Conservation (phyloP, 2,329 filamentous ascomycete genomes). For the Diplodia mutila region DNA sequence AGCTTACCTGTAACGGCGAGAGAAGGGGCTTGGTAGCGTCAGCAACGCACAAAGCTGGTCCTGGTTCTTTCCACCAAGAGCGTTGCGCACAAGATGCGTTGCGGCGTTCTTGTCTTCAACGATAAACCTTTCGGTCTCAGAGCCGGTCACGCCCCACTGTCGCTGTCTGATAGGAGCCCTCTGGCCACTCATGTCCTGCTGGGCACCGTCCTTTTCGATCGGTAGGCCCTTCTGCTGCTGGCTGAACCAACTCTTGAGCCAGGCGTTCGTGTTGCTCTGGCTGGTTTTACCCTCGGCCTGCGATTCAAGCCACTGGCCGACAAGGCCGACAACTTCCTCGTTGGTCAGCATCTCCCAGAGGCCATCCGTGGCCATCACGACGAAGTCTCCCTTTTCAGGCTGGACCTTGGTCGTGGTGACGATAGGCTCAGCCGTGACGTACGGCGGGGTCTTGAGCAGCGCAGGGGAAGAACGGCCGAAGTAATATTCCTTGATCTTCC, state of each 20-base stretch:
- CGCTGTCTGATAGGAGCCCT: constrained; percentile 83
- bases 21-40: constrained; percentile 89
- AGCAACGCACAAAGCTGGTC: constrained; percentile 93
- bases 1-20: constrained; percentile 80
- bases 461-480: constrained; percentile 80
- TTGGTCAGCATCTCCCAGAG: constrained; percentile 99
- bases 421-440: constrained; percentile 94
- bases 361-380: constrained; percentile 95
- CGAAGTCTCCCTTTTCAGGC: constrained; percentile 87
- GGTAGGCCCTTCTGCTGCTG: constrained; percentile 65
- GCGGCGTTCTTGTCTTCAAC: constrained; percentile 95
- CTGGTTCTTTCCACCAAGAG: constrained; percentile 86
- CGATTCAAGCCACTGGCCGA: constrained; percentile 93
- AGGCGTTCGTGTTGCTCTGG: constrained; percentile 55
- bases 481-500: constrained; percentile 80
- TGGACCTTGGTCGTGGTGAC: constrained; percentile 91
- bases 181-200: constrained; percentile 66
- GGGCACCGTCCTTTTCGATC: constrained; percentile 67
- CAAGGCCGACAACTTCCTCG: constrained; percentile 94
- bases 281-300: constrained; percentile 52
- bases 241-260: constrained; percentile 72
- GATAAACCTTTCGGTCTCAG: constrained; percentile 79
- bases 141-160: constrained; percentile 84
- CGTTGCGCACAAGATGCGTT: constrained; percentile 93
- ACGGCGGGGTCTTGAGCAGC: constrained; percentile 86